These are phyloP conservation scores for Spergularia marina DNA, from an alignment of 148 eudicot species.

Conservation along the genomic window DNA sequence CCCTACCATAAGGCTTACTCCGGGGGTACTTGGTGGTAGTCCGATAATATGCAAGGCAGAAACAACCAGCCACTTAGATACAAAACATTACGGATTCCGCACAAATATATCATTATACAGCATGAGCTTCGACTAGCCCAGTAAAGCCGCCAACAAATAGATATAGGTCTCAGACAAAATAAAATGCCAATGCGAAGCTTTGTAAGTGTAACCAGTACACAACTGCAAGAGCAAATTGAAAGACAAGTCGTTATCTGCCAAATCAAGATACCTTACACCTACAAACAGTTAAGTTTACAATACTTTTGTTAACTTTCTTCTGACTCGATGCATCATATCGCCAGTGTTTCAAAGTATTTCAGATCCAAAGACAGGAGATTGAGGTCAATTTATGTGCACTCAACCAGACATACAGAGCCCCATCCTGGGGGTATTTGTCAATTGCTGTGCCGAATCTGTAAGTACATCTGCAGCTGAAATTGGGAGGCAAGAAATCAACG, in stretches of 20 bases:
- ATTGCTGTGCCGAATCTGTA: not conserved
- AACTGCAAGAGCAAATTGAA: too few relatives aligned
- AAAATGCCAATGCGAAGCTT: too few relatives aligned
- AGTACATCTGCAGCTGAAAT: not conserved
- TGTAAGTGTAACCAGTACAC: too few relatives aligned
- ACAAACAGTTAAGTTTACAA: not conserved
- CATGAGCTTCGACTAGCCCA: too few relatives aligned
- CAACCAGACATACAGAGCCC: not conserved
- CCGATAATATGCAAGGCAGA: too few relatives aligned
- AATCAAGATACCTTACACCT: not conserved
- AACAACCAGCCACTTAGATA: too few relatives aligned
- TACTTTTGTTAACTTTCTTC: not conserved
- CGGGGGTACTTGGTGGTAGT: too few relatives aligned
- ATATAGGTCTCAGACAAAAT: too few relatives aligned
- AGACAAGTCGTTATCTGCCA: not conserved
- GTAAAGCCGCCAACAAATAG: too few relatives aligned
- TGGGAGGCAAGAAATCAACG: slow-evolving; percentile 18
- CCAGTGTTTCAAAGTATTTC: not conserved
- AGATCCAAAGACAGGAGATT: not conserved
- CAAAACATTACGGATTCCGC: too few relatives aligned
- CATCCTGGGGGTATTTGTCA: not conserved
- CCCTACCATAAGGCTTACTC: too few relatives aligned
- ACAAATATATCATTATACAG: too few relatives aligned
- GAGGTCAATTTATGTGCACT: not conserved
- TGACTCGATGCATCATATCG: not conserved